Evolutionary conservation across 116 monocot genomes (phyloP).

Genomic region (Dioscorea cayenensis): DNA sequence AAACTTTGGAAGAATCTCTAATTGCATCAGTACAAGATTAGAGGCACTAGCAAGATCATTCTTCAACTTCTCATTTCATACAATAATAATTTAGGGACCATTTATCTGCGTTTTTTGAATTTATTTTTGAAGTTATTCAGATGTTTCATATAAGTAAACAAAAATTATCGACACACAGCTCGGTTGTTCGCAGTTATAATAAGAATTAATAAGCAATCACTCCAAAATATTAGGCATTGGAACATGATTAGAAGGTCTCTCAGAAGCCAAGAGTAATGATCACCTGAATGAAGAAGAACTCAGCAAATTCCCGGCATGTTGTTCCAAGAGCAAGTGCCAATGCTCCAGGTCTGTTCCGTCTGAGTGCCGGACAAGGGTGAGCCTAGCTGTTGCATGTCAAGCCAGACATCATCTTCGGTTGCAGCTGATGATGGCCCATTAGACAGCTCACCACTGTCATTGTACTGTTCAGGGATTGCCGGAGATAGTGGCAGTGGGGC

Average conservation of each 20-base stretch:
- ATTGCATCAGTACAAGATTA: too few relatives aligned
- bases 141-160: too few relatives aligned
- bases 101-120: too few relatives aligned
- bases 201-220: not conserved
- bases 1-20: too few relatives aligned
- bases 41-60: too few relatives aligned
- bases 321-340: constrained; percentile 26
- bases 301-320: constrained; percentile 32
- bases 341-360: constrained; percentile 23
- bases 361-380: constrained; percentile 3
- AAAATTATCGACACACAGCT: not conserved
- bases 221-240: constrained; percentile 24
- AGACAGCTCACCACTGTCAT: constrained; percentile 30
- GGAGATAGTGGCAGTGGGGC: not conserved
- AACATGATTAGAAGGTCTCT: constrained; percentile 10
- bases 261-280: not conserved
- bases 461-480: constrained; percentile 11
- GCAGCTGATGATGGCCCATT: constrained; percentile 33
- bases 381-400: constrained; percentile 27
- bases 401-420: constrained; percentile 23
- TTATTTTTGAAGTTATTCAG: too few relatives aligned
- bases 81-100: too few relatives aligned
- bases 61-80: too few relatives aligned
- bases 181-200: not conserved
- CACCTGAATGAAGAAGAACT: not conserved